phyloP scores from a whole-genome alignment of 2,329 filamentous ascomycete species.

The Pseudogymnoascus sp. region DNA sequence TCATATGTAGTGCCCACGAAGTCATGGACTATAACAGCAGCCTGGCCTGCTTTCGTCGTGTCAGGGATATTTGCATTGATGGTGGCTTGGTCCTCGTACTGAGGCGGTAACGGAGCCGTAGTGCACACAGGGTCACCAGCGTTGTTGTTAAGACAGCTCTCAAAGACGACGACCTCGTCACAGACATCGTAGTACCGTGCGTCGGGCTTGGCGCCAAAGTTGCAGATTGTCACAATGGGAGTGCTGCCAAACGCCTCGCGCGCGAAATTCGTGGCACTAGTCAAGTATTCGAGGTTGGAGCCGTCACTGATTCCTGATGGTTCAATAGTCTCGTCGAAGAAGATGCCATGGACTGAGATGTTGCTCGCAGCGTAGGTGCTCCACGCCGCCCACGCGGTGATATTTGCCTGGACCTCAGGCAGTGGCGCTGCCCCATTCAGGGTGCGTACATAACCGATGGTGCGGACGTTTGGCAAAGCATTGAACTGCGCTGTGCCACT shows the following conservation, averaged over 20 bases:
- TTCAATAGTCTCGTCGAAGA: constrained; percentile 18
- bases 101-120: background rate
- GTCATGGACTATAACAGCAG: background rate
- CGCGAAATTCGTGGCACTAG: background rate
- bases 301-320: background rate
- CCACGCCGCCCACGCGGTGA: constrained; percentile 35
- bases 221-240: background rate
- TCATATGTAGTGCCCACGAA: background rate
- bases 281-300: background rate
- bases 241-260: background rate
- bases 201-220: background rate
- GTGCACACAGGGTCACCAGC: background rate
- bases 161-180: background rate
- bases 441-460: constrained; percentile 36
- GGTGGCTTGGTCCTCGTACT: background rate
- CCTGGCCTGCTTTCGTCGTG: background rate
- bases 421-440: constrained; percentile 28
- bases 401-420: constrained; percentile 30
- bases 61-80: background rate
- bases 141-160: background rate
- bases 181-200: background rate
- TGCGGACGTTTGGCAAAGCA: constrained; percentile 25
- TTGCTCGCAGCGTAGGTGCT: constrained; percentile 14
- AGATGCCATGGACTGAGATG: constrained; percentile 22
- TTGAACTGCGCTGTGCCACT: constrained; percentile 13